phyloP scores from a whole-genome alignment of 2,329 filamentous ascomycete genomes.

The Orbilia blumenaviensis region DNA sequence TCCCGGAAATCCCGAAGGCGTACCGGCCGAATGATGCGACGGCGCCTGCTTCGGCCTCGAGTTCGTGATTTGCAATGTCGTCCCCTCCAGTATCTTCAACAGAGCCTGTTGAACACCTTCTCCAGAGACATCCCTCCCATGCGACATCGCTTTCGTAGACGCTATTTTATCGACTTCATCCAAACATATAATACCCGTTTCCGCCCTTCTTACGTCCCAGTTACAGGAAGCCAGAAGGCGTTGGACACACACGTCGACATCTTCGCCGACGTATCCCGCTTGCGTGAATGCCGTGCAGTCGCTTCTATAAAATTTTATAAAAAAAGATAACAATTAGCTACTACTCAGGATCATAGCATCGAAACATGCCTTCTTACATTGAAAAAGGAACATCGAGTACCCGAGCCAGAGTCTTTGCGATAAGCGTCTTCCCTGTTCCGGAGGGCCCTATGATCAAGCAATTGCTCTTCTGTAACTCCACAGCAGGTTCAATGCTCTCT shows the following conservation, averaged over 20 bases:
- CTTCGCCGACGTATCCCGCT: slow-evolving; percentile 96
- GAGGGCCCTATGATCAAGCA: slow-evolving; percentile 89
- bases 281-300: slow-evolving; percentile 97
- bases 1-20: slow-evolving; percentile 56
- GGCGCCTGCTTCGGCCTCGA: slow-evolving; percentile 17
- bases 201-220: slow-evolving; percentile 64
- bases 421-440: slow-evolving; percentile 95
- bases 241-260: slow-evolving; percentile 95
- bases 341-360: not conserved
- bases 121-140: slow-evolving; percentile 85
- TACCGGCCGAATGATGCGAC: slow-evolving; percentile 66
- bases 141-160: slow-evolving; percentile 83
- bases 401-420: slow-evolving; percentile 86
- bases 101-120: slow-evolving; percentile 94
- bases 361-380: slow-evolving; percentile 53
- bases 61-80: slow-evolving; percentile 90
- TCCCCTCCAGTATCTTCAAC: slow-evolving; percentile 94
- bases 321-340: not conserved
- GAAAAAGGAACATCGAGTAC: slow-evolving; percentile 82
- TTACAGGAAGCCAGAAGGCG: slow-evolving; percentile 87
- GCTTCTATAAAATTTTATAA: slow-evolving; percentile 31
- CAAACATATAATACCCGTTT: slow-evolving; percentile 88
- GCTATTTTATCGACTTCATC: slow-evolving; percentile 99
- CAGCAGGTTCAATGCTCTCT: slow-evolving; percentile 57
- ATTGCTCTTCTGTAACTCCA: slow-evolving; percentile 85